phyloP scores from a whole-genome alignment of 441 rosid species.

The Euphorbia celastroides region DNA sequence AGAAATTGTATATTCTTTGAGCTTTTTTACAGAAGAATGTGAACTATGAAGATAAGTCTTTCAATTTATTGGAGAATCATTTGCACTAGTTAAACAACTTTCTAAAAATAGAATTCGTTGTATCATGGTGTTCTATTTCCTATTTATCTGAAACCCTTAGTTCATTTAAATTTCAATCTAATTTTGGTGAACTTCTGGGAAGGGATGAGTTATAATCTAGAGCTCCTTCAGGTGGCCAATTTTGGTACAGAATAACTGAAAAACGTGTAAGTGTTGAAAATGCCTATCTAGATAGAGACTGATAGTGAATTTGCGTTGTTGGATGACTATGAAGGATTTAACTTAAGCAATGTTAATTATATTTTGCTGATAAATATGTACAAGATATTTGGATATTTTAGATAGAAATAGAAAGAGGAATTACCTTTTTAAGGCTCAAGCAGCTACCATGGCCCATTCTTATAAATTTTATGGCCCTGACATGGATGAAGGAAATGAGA shows the following conservation, averaged over 20 bases:
- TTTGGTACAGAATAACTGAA: background rate
- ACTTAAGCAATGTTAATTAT: background rate
- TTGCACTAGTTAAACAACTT: too few species aligned
- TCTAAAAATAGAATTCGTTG: background rate
- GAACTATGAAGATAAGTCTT: too few species aligned
- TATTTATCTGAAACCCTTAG: background rate
- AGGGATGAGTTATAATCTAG: background rate
- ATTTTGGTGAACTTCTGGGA: background rate
- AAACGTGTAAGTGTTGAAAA: background rate
- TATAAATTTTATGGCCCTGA: constrained; percentile 24
- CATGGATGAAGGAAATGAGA: constrained; percentile 24
- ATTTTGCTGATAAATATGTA: constrained; percentile 8
- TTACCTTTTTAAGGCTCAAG: constrained; percentile 94
- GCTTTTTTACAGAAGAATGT: too few species aligned
- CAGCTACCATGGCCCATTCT: constrained; percentile 85
- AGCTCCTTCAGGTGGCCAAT: background rate
- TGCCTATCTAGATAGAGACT: background rate
- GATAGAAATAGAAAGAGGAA: constrained; percentile 99
- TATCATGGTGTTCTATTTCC: background rate
- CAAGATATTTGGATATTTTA: constrained; percentile 27
- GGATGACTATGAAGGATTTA: background rate
- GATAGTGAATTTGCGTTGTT: background rate
- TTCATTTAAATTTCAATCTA: background rate
- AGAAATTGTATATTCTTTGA: too few species aligned
- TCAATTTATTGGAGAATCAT: too few species aligned